Base-by-base conservation (phyloP, 2,329 filamentous ascomycete species). In the Lasiodiplodia theobromae region DNA sequence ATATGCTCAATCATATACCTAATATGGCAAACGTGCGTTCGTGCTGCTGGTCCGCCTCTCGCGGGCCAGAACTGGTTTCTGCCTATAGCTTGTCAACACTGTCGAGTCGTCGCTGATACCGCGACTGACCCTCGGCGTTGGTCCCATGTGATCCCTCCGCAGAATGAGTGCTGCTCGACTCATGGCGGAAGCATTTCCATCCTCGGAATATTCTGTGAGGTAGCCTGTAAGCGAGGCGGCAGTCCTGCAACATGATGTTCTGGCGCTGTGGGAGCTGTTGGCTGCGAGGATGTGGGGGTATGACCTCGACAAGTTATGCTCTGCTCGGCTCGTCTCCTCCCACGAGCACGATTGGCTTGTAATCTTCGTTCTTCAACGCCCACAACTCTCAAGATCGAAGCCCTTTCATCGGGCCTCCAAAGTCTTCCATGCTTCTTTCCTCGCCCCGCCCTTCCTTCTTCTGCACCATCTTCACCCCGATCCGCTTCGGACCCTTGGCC, bases 341-440 rank as follows among this genome's bases (percentile, higher is more conserved):
- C 31, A 37, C 18, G 23, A 18, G 18, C 25, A 16, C 3, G 7
- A 57, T 28, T 44, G 56, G n/a, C 21, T 16, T 38, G 52, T 31
- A 4, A 10, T 34, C 52, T 52, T 25, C 3, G 28, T 40, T n/a
- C 40, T n/a, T 18, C 18, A 11, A 7, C 31, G 2, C 23, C n/a
- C 3, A 11, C 21, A 8, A 6, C 28, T 40, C n/a, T 67, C 65
- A 67, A 18, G 47, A 16, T 25, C 51, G 12, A 18, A 21, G 44
- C 5, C 31, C 25, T 4, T 28, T 47, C 23, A 67, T 16, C 21
- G 54, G 44, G 7, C 18, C 31, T 14, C 69, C 71, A 69, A 81
- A 81, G 68, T 81, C 79, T 67, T 81, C 79, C 77, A 81, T 79
- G 66, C 79, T 74, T 44, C 66, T 76, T 47, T 70, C 68, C 38